Conservation (phyloP, 805 yeast genomes). For the Yarrowia hollandica region DNA sequence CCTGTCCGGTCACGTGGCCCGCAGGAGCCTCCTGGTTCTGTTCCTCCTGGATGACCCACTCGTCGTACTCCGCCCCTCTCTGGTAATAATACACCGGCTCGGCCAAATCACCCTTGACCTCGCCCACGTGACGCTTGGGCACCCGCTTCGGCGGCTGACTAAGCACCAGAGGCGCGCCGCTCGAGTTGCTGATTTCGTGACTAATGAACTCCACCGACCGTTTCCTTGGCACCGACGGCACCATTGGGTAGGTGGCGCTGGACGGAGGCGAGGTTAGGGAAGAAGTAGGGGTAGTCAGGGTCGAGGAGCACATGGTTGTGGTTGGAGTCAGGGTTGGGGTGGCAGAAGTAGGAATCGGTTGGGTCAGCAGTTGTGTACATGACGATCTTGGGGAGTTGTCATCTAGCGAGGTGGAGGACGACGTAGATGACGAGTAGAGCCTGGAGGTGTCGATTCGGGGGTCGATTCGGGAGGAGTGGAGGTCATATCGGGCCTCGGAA, state of each 20-base stretch:
- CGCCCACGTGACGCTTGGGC: background rate
- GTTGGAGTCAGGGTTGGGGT: background rate
- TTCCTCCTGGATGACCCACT: no score
- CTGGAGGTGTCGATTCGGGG: no score
- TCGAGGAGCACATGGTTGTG: background rate
- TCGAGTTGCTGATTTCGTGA: background rate
- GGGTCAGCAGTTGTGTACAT: slow-evolving; percentile 6
- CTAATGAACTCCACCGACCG: slow-evolving; percentile 2
- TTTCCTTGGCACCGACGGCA: background rate
- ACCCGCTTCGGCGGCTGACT: slow-evolving; percentile 1
- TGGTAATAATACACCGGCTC: slow-evolving; percentile 10
- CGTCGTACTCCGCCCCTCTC: no score
- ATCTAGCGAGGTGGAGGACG: background rate
- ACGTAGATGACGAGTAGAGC: background rate
- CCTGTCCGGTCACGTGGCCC: no score
- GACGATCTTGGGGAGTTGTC: slow-evolving; percentile 1
- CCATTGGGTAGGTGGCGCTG: background rate
- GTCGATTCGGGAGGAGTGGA: background rate
- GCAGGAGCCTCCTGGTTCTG: no score
- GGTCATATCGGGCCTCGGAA: background rate
- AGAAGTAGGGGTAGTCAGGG: background rate
- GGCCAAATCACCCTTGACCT: background rate
- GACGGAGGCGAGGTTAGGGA: background rate
- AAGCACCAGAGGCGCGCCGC: slow-evolving; percentile 1
- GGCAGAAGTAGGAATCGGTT: background rate